Base-by-base conservation (phyloP, 768 basidiomycete species). In the Hortiboletus flavorubellus region DNA sequence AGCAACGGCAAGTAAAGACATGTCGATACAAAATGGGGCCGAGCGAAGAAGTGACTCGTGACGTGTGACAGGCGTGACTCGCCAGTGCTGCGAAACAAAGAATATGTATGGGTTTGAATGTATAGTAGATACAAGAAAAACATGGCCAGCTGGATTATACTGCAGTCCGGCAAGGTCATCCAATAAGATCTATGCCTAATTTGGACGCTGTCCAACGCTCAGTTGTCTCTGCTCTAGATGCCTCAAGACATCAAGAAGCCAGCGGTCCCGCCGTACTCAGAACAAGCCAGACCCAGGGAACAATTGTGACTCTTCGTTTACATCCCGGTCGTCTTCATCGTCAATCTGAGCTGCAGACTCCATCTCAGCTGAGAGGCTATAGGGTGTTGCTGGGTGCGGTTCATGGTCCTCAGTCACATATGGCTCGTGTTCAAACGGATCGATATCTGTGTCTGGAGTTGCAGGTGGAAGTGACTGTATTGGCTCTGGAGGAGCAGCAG, bases 261-360 rank as follows among this genome's bases (percentile, higher is more conserved):
- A 23, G 7, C 4, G 29, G 11, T 18, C 29, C 18, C 23, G 5
- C 16, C n/a, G 43, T 18, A 45, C 30, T 73, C 60, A 77, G 57
- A 74, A 78, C 45, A 77, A 51, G 40, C 73, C 76, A 26, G 76
- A 77, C 30, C 76, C 76, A 23, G 76, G 76, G 68, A 77, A 75
- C 51, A 78, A 41, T 57, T 68, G 76, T 14, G 72, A 74, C 41
- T 67, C 70, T 55, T 72, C 75, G 39, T 53, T 64, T 14, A 49
- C 61, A 39, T 65, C 64, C 29, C 59, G 56, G 29, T 64, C 62
- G 7, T 58, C 62, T 14, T 64, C 64, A 18, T 59, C 49, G 35
- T 65, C 67, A 40, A n/a, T 18, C 0, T 54, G 51, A 5, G 21
- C 21, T 5, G 12, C 39, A 21, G 55, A 18, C 41, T 58, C 58